Evolutionary conservation across 306 rosid species (phyloP).

Genomic region (Begonia peltatifolia): DNA sequence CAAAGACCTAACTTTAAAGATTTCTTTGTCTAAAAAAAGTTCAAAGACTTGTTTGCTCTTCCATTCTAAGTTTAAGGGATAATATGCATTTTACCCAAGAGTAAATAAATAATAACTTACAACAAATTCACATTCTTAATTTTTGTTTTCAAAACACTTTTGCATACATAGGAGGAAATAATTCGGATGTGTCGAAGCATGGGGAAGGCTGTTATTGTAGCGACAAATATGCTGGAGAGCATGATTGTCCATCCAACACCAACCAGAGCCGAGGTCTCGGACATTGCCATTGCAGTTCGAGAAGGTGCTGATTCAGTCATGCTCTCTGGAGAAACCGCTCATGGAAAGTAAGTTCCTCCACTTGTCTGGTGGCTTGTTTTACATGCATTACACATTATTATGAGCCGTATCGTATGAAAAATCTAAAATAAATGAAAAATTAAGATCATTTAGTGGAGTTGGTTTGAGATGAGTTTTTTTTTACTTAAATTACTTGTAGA

Average conservation of each 20-base stretch:
- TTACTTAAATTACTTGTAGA: slow-evolving; percentile 20
- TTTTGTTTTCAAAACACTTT: slow-evolving; percentile 5
- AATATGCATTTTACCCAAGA: too few species aligned
- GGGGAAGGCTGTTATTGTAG: slow-evolving; percentile 98
- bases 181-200: slow-evolving; percentile 82
- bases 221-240: slow-evolving; percentile 98
- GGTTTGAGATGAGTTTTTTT: too few species aligned
- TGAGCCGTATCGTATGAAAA: too few species aligned
- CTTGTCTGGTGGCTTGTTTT: neutral
- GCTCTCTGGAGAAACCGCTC: slow-evolving; percentile 99
- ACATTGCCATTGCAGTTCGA: slow-evolving; percentile 97
- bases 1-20: too few species aligned
- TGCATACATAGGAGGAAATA: slow-evolving; percentile 66
- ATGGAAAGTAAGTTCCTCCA: slow-evolving; percentile 66
- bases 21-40: too few species aligned
- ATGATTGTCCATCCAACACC: slow-evolving; percentile 99
- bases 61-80: too few species aligned
- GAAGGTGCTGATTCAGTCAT: slow-evolving; percentile 96
- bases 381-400: too few species aligned
- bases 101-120: neutral
- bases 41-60: too few species aligned
- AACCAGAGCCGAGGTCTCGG: slow-evolving; percentile 97
- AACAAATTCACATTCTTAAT: slow-evolving; percentile 7
- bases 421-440: too few species aligned
- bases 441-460: too few species aligned